Evolutionary conservation across 176 grass and related monocot genomes (phyloP).

Genomic region (Triticum dicoccoides): DNA sequence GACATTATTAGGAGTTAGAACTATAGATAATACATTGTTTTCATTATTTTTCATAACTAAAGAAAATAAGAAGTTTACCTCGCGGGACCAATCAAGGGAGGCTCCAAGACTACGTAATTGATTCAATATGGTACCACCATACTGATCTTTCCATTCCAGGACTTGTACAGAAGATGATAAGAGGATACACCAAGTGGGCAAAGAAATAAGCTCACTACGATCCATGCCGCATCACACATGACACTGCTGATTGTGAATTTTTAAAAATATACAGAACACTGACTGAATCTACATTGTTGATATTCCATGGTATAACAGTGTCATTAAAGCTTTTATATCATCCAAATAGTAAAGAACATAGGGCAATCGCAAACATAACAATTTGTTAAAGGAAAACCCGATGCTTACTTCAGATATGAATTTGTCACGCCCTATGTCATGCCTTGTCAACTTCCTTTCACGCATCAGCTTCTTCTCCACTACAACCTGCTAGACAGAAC

Average conservation of each 20-base stretch:
- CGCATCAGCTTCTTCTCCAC: constrained; percentile 96
- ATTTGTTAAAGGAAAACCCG: neutral
- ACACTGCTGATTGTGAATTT: neutral
- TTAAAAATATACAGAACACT: no score
- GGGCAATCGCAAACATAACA: neutral
- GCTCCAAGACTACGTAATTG: constrained; percentile 85
- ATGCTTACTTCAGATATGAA: constrained; percentile 68
- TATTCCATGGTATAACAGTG: neutral
- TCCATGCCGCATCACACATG: neutral
- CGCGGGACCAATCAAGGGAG: constrained; percentile 87
- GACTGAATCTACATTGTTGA: neutral
- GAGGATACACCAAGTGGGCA: neutral
- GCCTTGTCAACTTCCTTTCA: constrained; percentile 79
- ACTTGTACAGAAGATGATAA: constrained; percentile 48
- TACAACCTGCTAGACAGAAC: constrained; percentile 57
- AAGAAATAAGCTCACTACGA: neutral
- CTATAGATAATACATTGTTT: no score
- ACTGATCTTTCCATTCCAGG: constrained; percentile 87
- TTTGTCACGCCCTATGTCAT: constrained; percentile 74
- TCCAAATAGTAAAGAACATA: no score
- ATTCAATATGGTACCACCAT: constrained; percentile 74
- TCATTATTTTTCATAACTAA: neutral
- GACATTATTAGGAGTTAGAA: no score
- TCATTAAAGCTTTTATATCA: no score
- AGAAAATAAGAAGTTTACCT: constrained; percentile 48